These are phyloP conservation scores for Penicillium taxi DNA, from an alignment of 495 filamentous ascomycete genomes.

Conservation along the genomic window DNA sequence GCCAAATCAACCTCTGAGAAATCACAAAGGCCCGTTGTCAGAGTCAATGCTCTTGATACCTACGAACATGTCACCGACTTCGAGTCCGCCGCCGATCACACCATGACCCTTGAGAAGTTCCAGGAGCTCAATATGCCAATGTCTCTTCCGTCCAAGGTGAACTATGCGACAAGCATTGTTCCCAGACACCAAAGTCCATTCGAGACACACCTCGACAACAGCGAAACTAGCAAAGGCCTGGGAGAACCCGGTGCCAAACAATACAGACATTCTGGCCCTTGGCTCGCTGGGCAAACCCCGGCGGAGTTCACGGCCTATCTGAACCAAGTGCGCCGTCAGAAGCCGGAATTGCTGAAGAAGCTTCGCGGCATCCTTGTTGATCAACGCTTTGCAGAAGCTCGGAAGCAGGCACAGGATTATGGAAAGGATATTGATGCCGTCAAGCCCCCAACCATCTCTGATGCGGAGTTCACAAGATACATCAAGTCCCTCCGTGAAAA, in stretches of 20 bases:
- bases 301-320: slow-evolving; percentile 64
- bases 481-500: slow-evolving; percentile 52
- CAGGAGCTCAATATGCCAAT: slow-evolving; percentile 70
- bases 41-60: slow-evolving; percentile 69
- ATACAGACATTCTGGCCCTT: slow-evolving; percentile 58
- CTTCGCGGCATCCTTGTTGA: slow-evolving; percentile 39
- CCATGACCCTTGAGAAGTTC: slow-evolving; percentile 75
- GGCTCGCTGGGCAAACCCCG: slow-evolving; percentile 65
- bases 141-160: slow-evolving; percentile 36
- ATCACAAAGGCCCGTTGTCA: slow-evolving; percentile 60
- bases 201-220: slow-evolving; percentile 42
- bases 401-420: slow-evolving; percentile 39
- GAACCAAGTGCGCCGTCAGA: slow-evolving; percentile 51
- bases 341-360: slow-evolving; percentile 54
- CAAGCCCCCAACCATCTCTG: slow-evolving; percentile 41
- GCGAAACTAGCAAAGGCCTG: slow-evolving; percentile 28
- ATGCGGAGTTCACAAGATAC: slow-evolving; percentile 52
- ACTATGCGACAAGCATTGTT: slow-evolving; percentile 21
- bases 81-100: slow-evolving; percentile 73
- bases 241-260: slow-evolving; percentile 26
- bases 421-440: slow-evolving; percentile 33
- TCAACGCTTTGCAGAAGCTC: slow-evolving; percentile 36
- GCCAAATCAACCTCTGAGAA: slow-evolving; percentile 58
- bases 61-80: slow-evolving; percentile 90
- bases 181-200: slow-evolving; percentile 44